Base-by-base conservation (phyloP, 2,329 filamentous ascomycete genomes). In the Aspergillus viridinutans region DNA sequence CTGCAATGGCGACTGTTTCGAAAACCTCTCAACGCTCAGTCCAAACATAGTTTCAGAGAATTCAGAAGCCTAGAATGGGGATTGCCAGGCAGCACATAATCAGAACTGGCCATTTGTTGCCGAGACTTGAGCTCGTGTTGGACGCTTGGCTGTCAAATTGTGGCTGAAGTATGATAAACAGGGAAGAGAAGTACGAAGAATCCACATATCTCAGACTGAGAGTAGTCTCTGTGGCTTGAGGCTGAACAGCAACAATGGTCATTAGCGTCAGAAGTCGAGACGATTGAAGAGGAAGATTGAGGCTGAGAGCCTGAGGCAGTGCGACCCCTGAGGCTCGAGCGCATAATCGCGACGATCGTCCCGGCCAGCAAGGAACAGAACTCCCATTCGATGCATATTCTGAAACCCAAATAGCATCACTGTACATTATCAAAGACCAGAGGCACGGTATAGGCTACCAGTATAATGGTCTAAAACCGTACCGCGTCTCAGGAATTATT, bases 231-330 rank as follows among this genome's bases (percentile, higher is more conserved):
- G 56, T 58, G 58, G 56, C 55, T 47, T 62, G 62, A 61, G 60
- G 62, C 61, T 59, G 56, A 57, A 51, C 40, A 49, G 12, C 17
- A 35, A 2, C 12, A 6, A 17, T 32, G 6, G 12, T 17, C 32
- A 17, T 6, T 6, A 35, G 32, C 14, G 29, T 6, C 29, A 35
- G 32, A 32, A 17, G 49, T 23, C 32, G 26, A 49, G 21, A 21
- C 3, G 29, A 40, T 26, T 8, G 20, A 8, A 28, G 40, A 55
- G 53, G 47, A 53, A n/a, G 52, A 49, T 38, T 55, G 60, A 59
- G 60, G 61, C 62, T 62, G 56, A 60, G 55, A 50, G 60, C 56
- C 62, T 62, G 58, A 58, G 57, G 51, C 49, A 35, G 54, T 23
- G 28, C 47, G 32, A 49, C 57, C 57, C 57, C 57, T 55, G 54